These are phyloP conservation scores for Fusarium sp. DNA, from an alignment of 2,329 filamentous ascomycete genomes.

Conservation along the genomic window DNA sequence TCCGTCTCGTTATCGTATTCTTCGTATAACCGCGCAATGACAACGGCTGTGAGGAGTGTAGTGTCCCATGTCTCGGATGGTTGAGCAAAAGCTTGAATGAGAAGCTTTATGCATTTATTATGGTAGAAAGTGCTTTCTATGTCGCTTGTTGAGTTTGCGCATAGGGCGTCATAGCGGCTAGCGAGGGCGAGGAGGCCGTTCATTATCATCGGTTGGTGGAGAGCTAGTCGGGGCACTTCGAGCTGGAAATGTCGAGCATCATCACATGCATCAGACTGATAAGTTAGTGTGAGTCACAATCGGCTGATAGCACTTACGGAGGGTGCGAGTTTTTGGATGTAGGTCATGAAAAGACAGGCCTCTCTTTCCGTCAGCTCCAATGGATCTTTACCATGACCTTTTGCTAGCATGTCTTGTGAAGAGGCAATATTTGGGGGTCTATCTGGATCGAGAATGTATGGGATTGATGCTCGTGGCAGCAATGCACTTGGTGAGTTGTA, in stretches of 20 bases:
- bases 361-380: not conserved
- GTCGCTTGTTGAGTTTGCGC: not conserved
- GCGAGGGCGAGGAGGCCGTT: conserved; percentile 6
- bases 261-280: conserved; percentile 4
- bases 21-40: not conserved
- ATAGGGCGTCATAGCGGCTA: conserved; percentile 3
- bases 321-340: conserved; percentile 4
- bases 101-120: not conserved
- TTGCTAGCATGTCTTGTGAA: fast-evolving
- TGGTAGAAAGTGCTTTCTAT: conserved; percentile 14
- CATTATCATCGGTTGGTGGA: conserved; percentile 11
- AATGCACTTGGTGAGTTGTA: not conserved
- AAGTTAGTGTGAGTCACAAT: not conserved
- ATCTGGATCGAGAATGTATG: not conserved
- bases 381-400: not conserved
- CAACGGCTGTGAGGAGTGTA: not conserved
- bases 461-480: not conserved
- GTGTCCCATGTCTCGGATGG: conserved; percentile 1
- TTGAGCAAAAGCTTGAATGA: not conserved
- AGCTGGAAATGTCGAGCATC: conserved; percentile 7
- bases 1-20: conserved; percentile 6
- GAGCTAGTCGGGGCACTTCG: not conserved
- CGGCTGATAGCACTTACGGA: not conserved
- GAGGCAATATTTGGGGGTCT: fast-evolving
- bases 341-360: conserved; percentile 10